phyloP scores from a whole-genome alignment of 2,329 filamentous ascomycete genomes.

The Neofusicoccum parvum region DNA sequence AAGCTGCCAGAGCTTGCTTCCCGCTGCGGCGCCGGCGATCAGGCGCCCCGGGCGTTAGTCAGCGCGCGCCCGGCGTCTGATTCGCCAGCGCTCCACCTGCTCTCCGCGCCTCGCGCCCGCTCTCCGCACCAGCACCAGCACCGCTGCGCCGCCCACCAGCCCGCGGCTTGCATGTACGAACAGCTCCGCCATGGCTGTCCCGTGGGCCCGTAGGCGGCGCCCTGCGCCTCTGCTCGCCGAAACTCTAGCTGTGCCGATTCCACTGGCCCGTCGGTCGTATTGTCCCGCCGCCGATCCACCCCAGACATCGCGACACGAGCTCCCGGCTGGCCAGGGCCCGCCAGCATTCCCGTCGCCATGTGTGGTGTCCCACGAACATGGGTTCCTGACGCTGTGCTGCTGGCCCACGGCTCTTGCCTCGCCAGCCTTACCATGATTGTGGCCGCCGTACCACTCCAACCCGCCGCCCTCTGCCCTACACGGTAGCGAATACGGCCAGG shows the following conservation, averaged over 20 bases:
- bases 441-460: slow-evolving; percentile 3
- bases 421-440: slow-evolving; percentile 1
- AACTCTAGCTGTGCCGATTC: not conserved
- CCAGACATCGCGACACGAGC: not conserved
- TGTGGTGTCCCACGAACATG: not conserved
- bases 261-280: slow-evolving; percentile 6
- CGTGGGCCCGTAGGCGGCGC: not conserved
- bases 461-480: not conserved
- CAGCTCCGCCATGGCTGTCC: not conserved
- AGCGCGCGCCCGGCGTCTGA: not conserved
- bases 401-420: not conserved
- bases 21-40: slow-evolving; percentile 5
- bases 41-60: slow-evolving; percentile 8
- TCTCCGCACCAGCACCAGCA: not conserved
- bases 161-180: not conserved
- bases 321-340: not conserved
- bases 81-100: not conserved
- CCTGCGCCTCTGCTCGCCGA: not conserved
- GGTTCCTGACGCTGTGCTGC: slow-evolving; percentile 13
- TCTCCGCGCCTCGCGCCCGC: not conserved
- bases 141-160: not conserved
- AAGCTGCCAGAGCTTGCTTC: slow-evolving; percentile 4
- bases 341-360: not conserved
- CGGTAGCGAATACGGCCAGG: not conserved
- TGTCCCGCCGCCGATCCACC: not conserved